Base-by-base conservation (phyloP, 768 basidiomycete species). In the Kwoniella sp. region DNA sequence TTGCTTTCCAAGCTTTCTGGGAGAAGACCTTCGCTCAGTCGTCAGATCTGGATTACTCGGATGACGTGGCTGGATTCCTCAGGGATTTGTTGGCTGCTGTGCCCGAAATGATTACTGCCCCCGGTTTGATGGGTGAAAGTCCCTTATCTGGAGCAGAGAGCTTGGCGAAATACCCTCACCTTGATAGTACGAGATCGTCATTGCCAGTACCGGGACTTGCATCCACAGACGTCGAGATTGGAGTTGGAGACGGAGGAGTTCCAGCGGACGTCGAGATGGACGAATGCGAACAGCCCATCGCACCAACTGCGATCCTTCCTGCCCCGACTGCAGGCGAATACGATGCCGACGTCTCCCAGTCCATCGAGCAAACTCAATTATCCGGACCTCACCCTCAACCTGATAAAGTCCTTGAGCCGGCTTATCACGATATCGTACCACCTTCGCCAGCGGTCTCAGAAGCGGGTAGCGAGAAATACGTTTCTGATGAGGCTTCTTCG, bases 331-430 rank as follows among this genome's bases (percentile, higher is more conserved):
- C n/a, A n/a, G 37, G 30, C 1, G 49, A 63, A 24, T 76, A 76
- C 55, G 74, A 76, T 47, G 74, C 72, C 5, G 74, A 76, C 49
- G 49, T 73, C 40, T 76, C 74, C 1, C 64, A 67, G 26, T 66
- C 62, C 17, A 8, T 51, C 49, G 53, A 60, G 6, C 46, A 64
- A 7, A 55, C 50, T 21, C 63, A 55, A 37, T 29, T 25, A 30
- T 30, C 33, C 17, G 7, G 10, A 26, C 8, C 5, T 33, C 47
- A 2, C n/a, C 44, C 9, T 26, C 36, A 26, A 49, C 36, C 48
- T 40, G n/a, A 55, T 17, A 24, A 29, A 25, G 58, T 61, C 17
- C 53, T 50, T 12, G 53, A 33, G 17, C 37, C 57, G 12, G 56
- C 21, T 12, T 53, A n/a, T n/a, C n/a, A 60, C 29, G 40, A 22